Base-by-base conservation (phyloP, 768 basidiomycete species). In the Tephrocybe sp. region DNA sequence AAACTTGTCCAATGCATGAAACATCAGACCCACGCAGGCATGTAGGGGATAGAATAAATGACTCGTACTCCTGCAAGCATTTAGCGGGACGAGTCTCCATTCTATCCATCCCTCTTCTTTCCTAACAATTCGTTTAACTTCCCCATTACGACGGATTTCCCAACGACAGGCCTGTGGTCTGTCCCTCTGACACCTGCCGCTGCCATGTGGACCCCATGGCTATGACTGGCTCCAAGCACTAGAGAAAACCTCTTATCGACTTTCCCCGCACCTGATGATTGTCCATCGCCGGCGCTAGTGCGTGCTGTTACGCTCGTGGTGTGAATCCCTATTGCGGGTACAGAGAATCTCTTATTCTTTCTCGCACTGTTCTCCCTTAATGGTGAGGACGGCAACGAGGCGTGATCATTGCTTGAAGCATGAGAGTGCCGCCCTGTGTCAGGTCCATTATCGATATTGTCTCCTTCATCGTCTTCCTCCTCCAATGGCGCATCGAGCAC, bases 241-340 rank as follows among this genome's bases (percentile, higher is more conserved):
- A 87, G 70, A 16, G 84, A 84, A 55, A 85, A 85, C 53, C 86
- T 50, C 36, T 57, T 59, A 39, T 49, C 57, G 30, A 41, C 33
- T 23, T 51, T 72, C 60, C 72, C 77, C 57, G 70, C 59, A 43
- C 54, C 63, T 23, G 61, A 60, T 1, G 49, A 55, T 4, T 43
- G 17, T 55, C 55, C 57, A n/a, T 49, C 54, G 7, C 48, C 36
- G 11, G 55, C 46, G 49, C 63, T 68, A 34, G 80, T 78, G 16
- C 80, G 76, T 17, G 85, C 79, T 23, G 83, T 85, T 12, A 91
- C 87, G 14, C 78, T 81, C 26, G 82, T 82, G 26, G 83, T 82
- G 56, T 90, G 87, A 64, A 91, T 56, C 33, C 85, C 87, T 33
- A 92, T 73, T n/a, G 86, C 86, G 40, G 89, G 87, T 44, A 87